Conservation (phyloP, 1,139 yeast genomes). For the Saccharomycopsis phalli region DNA sequence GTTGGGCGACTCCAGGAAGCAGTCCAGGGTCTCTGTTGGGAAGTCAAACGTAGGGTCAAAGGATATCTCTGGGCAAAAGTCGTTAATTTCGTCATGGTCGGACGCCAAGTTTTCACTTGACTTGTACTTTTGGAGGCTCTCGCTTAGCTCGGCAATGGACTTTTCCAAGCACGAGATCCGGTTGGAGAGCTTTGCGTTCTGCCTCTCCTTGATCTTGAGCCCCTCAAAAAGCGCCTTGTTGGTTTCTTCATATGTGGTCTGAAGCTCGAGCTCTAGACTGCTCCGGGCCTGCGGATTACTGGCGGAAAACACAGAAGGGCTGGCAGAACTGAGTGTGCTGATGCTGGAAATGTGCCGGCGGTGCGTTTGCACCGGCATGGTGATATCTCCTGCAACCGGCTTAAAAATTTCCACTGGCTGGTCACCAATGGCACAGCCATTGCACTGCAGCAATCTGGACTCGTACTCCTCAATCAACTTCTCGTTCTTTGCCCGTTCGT, state of each 20-base stretch:
- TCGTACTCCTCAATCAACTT: slow-evolving; percentile 1
- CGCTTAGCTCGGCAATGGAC: background rate
- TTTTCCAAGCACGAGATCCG: background rate
- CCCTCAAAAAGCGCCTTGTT: slow-evolving; percentile 14
- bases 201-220: slow-evolving; percentile 12
- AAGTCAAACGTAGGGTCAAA: background rate
- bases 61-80: background rate
- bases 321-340: slow-evolving; percentile 5
- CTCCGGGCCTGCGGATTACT: background rate
- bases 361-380: background rate
- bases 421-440: background rate
- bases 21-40: background rate
- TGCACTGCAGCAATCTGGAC: background rate
- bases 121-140: background rate
- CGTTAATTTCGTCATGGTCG: background rate
- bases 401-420: background rate
- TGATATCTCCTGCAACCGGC: background rate
- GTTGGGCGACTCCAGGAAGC: background rate
- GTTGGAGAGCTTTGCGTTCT: slow-evolving; percentile 7
- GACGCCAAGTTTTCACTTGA: too few species aligned
- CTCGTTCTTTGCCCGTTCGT: slow-evolving; percentile 8
- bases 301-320: background rate
- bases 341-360: background rate
- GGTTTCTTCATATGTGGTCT: slow-evolving; percentile 14
- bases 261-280: background rate